Conservation (phyloP, 2,329 filamentous ascomycete species). For the Pestalotiopsis sp. region DNA sequence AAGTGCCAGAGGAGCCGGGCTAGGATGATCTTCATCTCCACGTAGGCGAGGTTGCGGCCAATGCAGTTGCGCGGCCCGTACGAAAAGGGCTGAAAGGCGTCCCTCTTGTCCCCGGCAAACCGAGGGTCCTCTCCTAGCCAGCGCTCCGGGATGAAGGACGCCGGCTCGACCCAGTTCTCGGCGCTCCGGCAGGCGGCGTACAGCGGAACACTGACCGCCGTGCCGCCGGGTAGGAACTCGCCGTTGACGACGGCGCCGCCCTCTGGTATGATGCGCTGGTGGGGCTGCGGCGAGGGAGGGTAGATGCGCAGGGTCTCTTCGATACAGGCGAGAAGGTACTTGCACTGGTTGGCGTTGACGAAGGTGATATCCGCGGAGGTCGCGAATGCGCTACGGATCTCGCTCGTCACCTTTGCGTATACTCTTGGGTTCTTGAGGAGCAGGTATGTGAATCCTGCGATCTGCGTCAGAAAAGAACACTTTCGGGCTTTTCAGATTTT, state of each 20-base stretch:
- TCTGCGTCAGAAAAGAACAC: neutral
- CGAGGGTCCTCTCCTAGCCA: constrained; percentile 16
- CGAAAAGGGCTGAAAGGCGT: constrained; percentile 17
- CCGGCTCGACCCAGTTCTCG: constrained; percentile 20
- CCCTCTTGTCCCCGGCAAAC: constrained; percentile 5
- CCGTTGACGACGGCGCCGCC: constrained; percentile 18
- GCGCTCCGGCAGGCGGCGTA: constrained; percentile 17
- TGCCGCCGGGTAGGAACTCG: constrained; percentile 17
- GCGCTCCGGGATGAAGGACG: constrained; percentile 20
- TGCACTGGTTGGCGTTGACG: constrained; percentile 28
- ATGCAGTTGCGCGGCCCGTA: constrained; percentile 16
- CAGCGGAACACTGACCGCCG: constrained; percentile 16
- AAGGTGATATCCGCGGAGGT: constrained; percentile 40
- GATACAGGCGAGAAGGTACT: constrained; percentile 42
- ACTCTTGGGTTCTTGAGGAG: neutral
- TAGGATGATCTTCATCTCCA: constrained; percentile 21
- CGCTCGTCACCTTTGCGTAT: constrained; percentile 22
- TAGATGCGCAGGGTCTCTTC: constrained; percentile 44
- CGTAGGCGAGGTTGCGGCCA: constrained; percentile 18
- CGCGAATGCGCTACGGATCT: constrained; percentile 40
- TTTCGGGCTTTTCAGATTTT: no score
- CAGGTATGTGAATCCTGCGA: constrained; percentile 3
- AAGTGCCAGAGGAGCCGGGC: constrained; percentile 25
- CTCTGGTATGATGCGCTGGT: constrained; percentile 16
- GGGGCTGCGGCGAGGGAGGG: constrained; percentile 28